Conservation (phyloP, 805 yeast genomes). For the Candida stauntonica region DNA sequence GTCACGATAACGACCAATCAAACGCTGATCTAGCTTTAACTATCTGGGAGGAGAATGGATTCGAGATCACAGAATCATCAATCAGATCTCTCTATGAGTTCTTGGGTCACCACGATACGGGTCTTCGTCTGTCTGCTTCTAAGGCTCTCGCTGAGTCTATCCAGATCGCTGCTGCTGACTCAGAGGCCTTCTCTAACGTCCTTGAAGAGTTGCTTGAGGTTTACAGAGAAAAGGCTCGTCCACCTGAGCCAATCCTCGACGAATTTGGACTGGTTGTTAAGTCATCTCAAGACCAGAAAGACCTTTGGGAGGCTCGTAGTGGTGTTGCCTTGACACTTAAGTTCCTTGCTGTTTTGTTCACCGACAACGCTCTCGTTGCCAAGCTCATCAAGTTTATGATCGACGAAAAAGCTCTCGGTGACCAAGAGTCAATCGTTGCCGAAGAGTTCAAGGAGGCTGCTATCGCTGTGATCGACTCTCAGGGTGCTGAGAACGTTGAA, state of each 20-base stretch:
- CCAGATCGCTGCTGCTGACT: conserved; percentile 28
- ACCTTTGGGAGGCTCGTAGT: conserved; percentile 80
- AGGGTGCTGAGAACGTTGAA: conserved; percentile 69
- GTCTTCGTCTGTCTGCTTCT: conserved; percentile 71
- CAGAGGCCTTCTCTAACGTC: conserved; percentile 28
- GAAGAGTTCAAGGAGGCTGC: conserved; percentile 91
- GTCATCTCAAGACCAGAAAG: conserved; percentile 55
- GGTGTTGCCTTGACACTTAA: conserved; percentile 71
- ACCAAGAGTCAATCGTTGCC: conserved; percentile 65
- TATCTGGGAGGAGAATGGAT: conserved; percentile 79
- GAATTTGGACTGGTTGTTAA: conserved; percentile 75
- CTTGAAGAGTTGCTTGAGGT: conserved; percentile 46
- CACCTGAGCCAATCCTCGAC: conserved; percentile 75
- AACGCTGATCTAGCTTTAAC: conserved; percentile 66
- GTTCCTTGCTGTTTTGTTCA: conserved; percentile 44
- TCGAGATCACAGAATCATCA: conserved; percentile 41
- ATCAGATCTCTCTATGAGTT: conserved; percentile 44
- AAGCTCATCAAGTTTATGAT: conserved; percentile 60
- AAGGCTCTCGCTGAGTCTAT: conserved; percentile 62
- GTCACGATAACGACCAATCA: conserved; percentile 64
- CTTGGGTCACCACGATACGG: conserved; percentile 54
- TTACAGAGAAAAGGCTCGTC: conserved; percentile 58
- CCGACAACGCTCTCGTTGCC: conserved; percentile 37
- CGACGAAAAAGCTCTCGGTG: conserved; percentile 65
- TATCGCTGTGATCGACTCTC: conserved; percentile 56